Evolutionary conservation across 805 yeast genomes (phyloP).

Genomic region (Nakazawaea sp.): DNA sequence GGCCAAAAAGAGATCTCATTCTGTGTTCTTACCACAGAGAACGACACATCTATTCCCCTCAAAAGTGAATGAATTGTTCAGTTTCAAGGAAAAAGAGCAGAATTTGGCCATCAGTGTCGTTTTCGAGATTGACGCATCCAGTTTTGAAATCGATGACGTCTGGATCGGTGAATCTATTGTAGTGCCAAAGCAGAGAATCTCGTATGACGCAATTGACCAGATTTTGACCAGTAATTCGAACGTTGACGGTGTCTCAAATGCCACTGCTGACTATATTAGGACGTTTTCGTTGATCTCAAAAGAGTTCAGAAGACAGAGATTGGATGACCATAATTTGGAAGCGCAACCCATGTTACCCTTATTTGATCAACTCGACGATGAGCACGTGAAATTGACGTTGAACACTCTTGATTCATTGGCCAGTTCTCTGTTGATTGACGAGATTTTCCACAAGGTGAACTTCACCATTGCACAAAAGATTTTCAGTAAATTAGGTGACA

Average conservation of each 20-base stretch:
- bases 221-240: conserved; percentile 26
- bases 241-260: conserved; percentile 32
- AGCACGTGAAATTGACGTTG: conserved; percentile 61
- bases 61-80: conserved; percentile 49
- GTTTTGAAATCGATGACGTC: conserved; percentile 66
- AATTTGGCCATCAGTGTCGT: conserved; percentile 71
- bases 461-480: conserved; percentile 77
- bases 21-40: conserved; percentile 82
- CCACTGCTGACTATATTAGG: conserved; percentile 58
- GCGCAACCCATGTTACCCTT: conserved; percentile 52
- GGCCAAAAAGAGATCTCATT: conserved; percentile 82
- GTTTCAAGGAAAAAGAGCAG: conserved; percentile 53
- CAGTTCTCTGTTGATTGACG: conserved; percentile 58
- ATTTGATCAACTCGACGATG: conserved; percentile 81
- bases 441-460: conserved; percentile 75
- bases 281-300: conserved; percentile 59
- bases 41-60: conserved; percentile 63
- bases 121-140: conserved; percentile 69
- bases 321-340: conserved; percentile 41
- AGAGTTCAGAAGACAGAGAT: conserved; percentile 64
- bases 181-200: conserved; percentile 52
- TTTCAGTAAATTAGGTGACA: conserved; percentile 70
- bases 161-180: conserved; percentile 71
- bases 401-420: conserved; percentile 62
- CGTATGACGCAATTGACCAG: conserved; percentile 48